Conservation (phyloP, 345 rosid genomes). For the Gossypium sturtianum region DNA sequence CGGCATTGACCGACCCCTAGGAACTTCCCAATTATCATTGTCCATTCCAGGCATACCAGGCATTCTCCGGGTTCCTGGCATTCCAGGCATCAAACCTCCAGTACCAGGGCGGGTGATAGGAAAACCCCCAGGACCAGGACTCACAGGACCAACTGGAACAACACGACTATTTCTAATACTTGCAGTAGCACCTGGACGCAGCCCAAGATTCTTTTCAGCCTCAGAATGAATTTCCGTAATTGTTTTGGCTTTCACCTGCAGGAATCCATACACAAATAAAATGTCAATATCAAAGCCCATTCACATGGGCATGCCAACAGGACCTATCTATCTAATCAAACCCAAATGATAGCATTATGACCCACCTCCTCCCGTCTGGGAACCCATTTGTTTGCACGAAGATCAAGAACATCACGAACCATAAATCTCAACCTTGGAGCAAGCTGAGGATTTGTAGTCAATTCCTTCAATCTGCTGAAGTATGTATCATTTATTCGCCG, state of each 20-base stretch:
- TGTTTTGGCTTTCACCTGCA: slow-evolving; percentile 38
- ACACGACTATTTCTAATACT: neutral
- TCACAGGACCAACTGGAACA: neutral
- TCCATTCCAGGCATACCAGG: slow-evolving; percentile 3
- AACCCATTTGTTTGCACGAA: slow-evolving; percentile 74
- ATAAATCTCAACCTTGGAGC: slow-evolving; percentile 45
- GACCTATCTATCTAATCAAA: neutral
- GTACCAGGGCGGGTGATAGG: neutral
- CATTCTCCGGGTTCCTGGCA: neutral
- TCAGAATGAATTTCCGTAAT: neutral
- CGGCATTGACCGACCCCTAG: neutral
- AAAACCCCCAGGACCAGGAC: neutral
- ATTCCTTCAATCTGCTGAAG: slow-evolving; percentile 57
- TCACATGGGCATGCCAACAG: neutral
- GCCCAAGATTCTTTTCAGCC: slow-evolving; percentile 5
- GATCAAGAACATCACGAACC: slow-evolving; percentile 50
- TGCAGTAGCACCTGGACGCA: neutral
- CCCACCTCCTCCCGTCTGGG: slow-evolving; percentile 93
- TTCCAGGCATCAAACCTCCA: neutral
- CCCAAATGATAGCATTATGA: neutral
- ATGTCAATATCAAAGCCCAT: neutral
- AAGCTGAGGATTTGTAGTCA: slow-evolving; percentile 57
- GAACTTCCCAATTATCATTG: neutral
- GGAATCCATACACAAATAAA: slow-evolving; percentile 3
- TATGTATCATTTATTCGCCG: slow-evolving; percentile 60